Conservation (phyloP, 2,329 filamentous ascomycete species). For the Aureobasidium sp. region DNA sequence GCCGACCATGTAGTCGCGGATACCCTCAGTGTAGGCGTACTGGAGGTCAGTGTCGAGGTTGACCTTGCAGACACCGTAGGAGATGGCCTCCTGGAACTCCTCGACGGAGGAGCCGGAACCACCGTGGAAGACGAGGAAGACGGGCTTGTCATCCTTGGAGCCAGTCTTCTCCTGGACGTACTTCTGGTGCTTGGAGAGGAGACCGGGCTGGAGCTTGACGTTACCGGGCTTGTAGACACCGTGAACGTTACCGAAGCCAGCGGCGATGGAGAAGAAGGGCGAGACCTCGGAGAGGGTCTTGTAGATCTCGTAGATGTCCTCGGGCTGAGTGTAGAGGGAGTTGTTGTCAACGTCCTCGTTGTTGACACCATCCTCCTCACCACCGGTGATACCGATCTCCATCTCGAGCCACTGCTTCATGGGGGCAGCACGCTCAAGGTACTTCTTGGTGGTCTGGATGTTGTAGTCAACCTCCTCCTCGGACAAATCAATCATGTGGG, state of each 20-base stretch:
- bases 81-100: conserved; percentile 83
- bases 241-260: conserved; percentile 98
- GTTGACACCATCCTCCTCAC: conserved; percentile 97
- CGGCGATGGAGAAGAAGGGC: conserved; percentile 95
- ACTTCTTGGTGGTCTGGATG: conserved; percentile 82
- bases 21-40: conserved; percentile 83
- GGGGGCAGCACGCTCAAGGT: conserved; percentile 86
- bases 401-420: conserved; percentile 99
- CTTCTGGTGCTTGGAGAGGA: conserved; percentile 92
- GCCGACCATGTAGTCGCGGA: conserved; percentile 67
- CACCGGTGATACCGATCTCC: conserved; percentile 93
- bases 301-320: conserved; percentile 91
- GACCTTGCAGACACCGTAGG: conserved; percentile 96
- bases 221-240: conserved; percentile 98
- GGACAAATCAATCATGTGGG: conserved; percentile 97
- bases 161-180: conserved; percentile 75
- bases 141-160: conserved; percentile 72
- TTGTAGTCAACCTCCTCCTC: conserved; percentile 88
- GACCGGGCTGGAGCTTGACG: conserved; percentile 91
- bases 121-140: conserved; percentile 99
- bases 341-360: conserved; percentile 97
- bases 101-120: conserved; percentile 85
- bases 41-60: conserved; percentile 98
- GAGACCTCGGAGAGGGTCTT: conserved; percentile 77
- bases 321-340: conserved; percentile 94